Evolutionary conservation across 179 eudicot species (phyloP).

Genomic region (Pouteria campechiana): DNA sequence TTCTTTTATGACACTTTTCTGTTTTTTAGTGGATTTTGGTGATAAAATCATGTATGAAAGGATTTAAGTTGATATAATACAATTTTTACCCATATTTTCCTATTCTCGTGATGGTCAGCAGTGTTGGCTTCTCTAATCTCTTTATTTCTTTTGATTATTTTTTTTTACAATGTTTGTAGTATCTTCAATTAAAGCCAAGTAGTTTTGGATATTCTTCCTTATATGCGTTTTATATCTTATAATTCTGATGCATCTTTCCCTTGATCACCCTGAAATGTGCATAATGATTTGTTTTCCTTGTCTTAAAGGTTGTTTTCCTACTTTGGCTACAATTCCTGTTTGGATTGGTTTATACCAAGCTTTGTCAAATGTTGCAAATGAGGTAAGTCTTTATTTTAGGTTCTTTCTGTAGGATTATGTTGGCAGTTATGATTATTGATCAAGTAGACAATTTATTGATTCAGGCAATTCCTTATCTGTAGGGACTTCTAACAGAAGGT

Average conservation of each 20-base stretch:
- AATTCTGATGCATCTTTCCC: background rate
- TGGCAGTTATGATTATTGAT: background rate
- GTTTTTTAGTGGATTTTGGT: too few species aligned
- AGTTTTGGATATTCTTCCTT: too few species aligned
- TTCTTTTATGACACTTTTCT: too few species aligned
- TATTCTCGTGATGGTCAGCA: too few species aligned
- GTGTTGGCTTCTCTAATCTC: background rate
- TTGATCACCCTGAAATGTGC: too few species aligned
- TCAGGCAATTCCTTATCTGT: constrained; percentile 6
- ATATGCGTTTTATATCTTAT: background rate
- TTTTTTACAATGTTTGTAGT: background rate
- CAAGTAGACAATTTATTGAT: constrained; percentile 1
- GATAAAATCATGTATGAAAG: too few species aligned
- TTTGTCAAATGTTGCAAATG: constrained; percentile 98
- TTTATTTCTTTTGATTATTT: background rate
- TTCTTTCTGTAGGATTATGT: background rate
- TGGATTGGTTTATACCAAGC: constrained; percentile 99
- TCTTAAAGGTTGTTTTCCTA: constrained; percentile 81
- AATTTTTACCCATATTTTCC: too few species aligned
- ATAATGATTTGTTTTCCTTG: background rate
- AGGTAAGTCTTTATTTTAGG: constrained; percentile 33
- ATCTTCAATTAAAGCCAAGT: too few species aligned
- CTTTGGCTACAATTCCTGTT: constrained; percentile 98
- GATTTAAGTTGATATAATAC: too few species aligned
- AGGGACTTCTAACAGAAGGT: constrained; percentile 96